Evolutionary conservation across 1,284 basidiomycete species (phyloP), one percentile per base, ranked within the genome.

Genomic region (Leccinum angustisporum): DNA sequence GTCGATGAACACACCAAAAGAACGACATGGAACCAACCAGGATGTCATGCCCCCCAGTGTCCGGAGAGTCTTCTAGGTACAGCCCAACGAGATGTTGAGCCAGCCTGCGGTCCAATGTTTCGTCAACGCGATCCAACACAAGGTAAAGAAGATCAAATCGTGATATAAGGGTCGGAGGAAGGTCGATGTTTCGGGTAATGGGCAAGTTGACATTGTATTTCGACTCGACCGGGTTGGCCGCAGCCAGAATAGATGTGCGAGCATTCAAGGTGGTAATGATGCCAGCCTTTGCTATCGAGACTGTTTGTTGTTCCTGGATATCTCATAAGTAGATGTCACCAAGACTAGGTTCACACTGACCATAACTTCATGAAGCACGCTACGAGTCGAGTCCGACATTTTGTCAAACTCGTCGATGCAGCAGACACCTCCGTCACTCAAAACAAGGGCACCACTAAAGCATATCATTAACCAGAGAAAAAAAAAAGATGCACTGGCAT

Each of bases 391-490:
- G 71, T 99, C 97, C 1, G 92, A 92, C 97, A 99, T 99, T 77
- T 99, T 99, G 80, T 99, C 97, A 71, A 99, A 99, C 77, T 98
- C 97, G 73, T 99, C 97, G 68, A 99, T 99, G 75, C 97, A 99
- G 77, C 97, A 99, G 5, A 98, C 95, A 75, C 97, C 97, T 2
- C 97, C 97, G 68, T 99, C 97, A 69, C 94, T 96, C 59, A 99
- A 80, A 1, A 99, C 97, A 4, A 99, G 86, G 0, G 97, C 97
- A 69, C 97, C 97, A 80, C 95, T 95, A 66, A n/a, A 13, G 36
- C 4, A 58, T 21, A 53, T 46, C 30, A 33, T 62, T 14, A 67
- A 56, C 33, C 14, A 57, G 10, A 13, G 61, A 54, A 14, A 40
- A 43, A 4, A 1, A 31, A 8, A 5, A 30, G 36, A 18, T 63